phyloP scores from a whole-genome alignment of 2,329 filamentous ascomycete genomes.

The Neofusicoccum parvum region DNA sequence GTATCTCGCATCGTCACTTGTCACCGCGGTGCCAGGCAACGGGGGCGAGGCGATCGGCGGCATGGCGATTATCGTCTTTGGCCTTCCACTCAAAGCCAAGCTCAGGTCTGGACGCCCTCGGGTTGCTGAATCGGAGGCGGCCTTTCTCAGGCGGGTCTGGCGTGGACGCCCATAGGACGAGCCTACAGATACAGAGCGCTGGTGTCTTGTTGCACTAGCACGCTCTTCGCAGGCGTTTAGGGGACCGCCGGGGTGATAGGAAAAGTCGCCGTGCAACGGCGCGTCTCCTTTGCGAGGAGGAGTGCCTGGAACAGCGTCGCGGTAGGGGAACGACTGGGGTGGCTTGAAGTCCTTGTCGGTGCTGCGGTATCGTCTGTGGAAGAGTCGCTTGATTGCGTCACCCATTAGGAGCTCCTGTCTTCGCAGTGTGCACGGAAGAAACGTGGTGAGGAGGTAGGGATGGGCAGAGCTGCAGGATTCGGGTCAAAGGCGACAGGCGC shows the following conservation, averaged over 20 bases:
- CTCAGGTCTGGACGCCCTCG: not conserved
- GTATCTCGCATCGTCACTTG: not conserved
- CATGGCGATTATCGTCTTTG: not conserved
- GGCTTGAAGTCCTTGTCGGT: conserved; percentile 5
- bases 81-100: not conserved
- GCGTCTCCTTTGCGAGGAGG: not conserved
- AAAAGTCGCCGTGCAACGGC: not conserved
- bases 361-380: conserved; percentile 5
- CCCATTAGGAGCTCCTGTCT: not conserved
- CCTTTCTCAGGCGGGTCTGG: not conserved
- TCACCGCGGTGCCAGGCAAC: conserved; percentile 1
- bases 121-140: not conserved
- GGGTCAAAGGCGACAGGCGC: not conserved
- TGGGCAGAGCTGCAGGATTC: not conserved
- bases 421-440: not conserved
- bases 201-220: not conserved
- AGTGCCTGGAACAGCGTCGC: not conserved
- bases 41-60: not conserved
- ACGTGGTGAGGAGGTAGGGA: not conserved
- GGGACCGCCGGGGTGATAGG: not conserved
- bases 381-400: conserved; percentile 9
- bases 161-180: not conserved
- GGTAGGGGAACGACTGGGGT: not conserved
- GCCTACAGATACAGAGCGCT: not conserved
- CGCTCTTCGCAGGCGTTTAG: not conserved